Percentiles rank a stretch among this genome's conserved stretches.
Evolutionary conservation across 2,329 filamentous ascomycete genomes (phyloP).

Genomic region (Coniosporium tulheliwenetii): DNA sequence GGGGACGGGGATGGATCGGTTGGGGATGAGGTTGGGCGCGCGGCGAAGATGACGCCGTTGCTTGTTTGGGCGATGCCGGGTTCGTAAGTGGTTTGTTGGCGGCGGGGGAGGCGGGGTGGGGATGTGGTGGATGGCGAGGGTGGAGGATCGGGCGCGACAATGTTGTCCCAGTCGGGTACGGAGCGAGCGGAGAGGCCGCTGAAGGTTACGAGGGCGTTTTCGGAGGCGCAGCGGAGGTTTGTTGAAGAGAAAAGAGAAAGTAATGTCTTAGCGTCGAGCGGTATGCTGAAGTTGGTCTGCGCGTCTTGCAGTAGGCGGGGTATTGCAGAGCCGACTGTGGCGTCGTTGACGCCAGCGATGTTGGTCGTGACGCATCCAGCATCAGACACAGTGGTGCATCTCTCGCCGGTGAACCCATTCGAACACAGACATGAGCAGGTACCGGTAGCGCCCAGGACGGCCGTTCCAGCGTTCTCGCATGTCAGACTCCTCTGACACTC

Average conservation of each 20-base stretch:
- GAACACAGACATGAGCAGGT: conserved; percentile 77
- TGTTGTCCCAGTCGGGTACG: neutral
- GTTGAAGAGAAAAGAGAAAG: conserved; percentile 60
- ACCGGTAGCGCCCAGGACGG: conserved; percentile 45
- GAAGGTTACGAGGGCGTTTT: conserved; percentile 83
- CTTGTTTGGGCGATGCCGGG: conserved; percentile 12
- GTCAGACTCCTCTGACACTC: conserved; percentile 45
- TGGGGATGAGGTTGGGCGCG: conserved; percentile 4
- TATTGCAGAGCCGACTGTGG: conserved; percentile 67
- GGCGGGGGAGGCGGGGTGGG: conserved; percentile 3
- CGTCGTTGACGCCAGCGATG: conserved; percentile 29
- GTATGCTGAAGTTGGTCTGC: conserved; percentile 55
- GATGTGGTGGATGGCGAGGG: neutral
- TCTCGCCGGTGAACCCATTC: conserved; percentile 63
- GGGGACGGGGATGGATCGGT: conserved; percentile 6
- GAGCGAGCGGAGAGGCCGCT: conserved; percentile 30
- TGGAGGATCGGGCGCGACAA: conserved; percentile 7
- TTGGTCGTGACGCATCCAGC: conserved; percentile 40
- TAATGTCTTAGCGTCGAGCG: conserved; percentile 53
- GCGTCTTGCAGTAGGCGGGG: conserved; percentile 56
- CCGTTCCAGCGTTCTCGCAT: conserved; percentile 71
- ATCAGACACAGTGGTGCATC: conserved; percentile 35
- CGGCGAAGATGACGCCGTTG: conserved; percentile 15
- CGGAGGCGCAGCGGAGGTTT: conserved; percentile 63
- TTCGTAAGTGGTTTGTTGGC: neutral